These are phyloP conservation scores for Cruciata laevipes DNA, from an alignment of 257 asterid genomes.

Conservation along the genomic window DNA sequence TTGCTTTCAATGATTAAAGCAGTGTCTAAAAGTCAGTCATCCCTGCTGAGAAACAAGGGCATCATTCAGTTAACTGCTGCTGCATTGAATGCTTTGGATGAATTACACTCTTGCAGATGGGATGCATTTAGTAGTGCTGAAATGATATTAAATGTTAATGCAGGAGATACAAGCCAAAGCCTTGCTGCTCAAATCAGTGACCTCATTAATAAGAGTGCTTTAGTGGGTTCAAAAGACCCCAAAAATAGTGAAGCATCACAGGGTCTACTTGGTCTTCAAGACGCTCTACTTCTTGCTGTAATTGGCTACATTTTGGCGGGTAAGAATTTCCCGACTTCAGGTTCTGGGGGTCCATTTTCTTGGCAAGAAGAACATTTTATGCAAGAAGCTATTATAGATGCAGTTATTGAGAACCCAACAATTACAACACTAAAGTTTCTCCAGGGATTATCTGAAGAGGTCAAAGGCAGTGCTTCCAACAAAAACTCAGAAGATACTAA, in stretches of 20 bases:
- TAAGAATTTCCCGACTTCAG: constrained; percentile 86
- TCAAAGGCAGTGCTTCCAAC: constrained; percentile 42
- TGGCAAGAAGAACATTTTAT: constrained; percentile 99
- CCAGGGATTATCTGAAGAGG: constrained; percentile 61
- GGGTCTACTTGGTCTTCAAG: constrained; percentile 68
- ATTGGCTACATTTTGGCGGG: constrained; percentile 88
- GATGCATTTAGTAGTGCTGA: constrained; percentile 91
- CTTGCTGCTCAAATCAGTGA: constrained; percentile 96
- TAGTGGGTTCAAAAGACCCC: constrained; percentile 41
- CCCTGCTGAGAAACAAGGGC: constrained; percentile 65
- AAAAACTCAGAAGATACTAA: constrained; percentile 37
- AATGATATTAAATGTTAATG: constrained; percentile 84
- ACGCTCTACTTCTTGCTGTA: constrained; percentile 69
- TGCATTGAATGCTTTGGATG: constrained; percentile 58
- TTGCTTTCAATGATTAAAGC: constrained; percentile 59
- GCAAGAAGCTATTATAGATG: constrained; percentile 94
- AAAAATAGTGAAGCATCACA: constrained; percentile 28
- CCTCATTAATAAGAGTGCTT: constrained; percentile 76
- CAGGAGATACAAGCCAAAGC: constrained; percentile 90
- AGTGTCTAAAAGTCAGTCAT: constrained; percentile 55
- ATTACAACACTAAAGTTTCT: constrained; percentile 60
- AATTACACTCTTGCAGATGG: constrained; percentile 59
- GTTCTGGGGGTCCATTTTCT: constrained; percentile 87
- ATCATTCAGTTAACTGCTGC: constrained; percentile 84
- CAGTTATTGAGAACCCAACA: constrained; percentile 75